Conservation (phyloP, 169 alveolate genomes). For the Amoebophrya sp. region DNA sequence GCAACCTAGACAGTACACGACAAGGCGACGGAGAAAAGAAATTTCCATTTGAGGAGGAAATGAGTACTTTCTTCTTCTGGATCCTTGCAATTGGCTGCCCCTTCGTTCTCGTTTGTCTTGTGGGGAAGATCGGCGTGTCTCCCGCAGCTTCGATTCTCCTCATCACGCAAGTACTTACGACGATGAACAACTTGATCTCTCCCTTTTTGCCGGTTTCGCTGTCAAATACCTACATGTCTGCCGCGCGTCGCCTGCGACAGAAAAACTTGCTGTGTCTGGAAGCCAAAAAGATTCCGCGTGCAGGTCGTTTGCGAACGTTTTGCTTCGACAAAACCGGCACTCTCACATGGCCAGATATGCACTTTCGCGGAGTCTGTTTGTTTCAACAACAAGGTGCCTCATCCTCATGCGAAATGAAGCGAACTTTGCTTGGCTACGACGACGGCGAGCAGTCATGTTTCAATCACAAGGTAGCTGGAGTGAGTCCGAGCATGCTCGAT, state of each 20-base stretch:
- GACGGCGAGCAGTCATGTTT: too few relatives aligned
- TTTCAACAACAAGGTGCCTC: too few relatives aligned
- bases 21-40: too few relatives aligned
- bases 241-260: neutral
- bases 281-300: neutral
- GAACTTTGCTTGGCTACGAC: too few relatives aligned
- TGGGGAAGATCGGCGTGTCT: neutral
- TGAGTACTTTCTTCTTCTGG: neutral
- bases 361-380: neutral
- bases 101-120: neutral
- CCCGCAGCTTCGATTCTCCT: neutral
- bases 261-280: neutral
- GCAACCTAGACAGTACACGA: too few relatives aligned
- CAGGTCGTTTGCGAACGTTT: neutral
- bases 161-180: neutral
- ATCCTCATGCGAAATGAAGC: neutral
- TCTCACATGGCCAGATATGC: neutral
- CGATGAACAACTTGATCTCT: neutral
- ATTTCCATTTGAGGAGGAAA: neutral
- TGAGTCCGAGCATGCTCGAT: neutral
- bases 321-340: slow-evolving; percentile 13
- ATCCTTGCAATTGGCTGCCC: neutral
- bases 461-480: neutral
- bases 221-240: neutral
- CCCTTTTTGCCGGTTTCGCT: neutral